These are phyloP conservation scores for Recurvomyces mirabilis DNA, from an alignment of 495 filamentous ascomycete species.

Conservation along the genomic window DNA sequence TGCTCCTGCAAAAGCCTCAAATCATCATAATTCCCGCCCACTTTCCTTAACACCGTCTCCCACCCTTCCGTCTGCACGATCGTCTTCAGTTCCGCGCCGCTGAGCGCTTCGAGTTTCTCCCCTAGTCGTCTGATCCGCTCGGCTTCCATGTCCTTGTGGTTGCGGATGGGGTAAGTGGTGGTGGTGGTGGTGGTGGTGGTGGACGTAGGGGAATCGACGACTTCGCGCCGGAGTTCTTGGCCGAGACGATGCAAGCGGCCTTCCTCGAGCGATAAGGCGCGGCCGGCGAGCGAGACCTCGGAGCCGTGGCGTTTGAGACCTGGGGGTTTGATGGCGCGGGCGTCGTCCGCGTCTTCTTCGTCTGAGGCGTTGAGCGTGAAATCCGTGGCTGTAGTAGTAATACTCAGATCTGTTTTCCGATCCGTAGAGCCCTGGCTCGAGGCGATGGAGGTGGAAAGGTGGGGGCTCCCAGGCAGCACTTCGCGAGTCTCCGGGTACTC, in stretches of 20 bases:
- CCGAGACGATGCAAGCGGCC: constrained; percentile 76
- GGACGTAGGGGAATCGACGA: constrained; percentile 26
- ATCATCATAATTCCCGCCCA: constrained; percentile 30
- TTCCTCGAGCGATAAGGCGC: constrained; percentile 76
- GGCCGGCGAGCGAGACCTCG: constrained; percentile 67
- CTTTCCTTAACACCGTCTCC: constrained; percentile 22
- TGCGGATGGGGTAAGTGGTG: too few species aligned
- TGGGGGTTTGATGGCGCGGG: neutral
- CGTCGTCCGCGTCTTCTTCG: constrained; percentile 22
- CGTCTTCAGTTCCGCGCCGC: constrained; percentile 26
- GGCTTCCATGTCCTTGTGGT: too few species aligned
- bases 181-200: constrained; percentile 1
- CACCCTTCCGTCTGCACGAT: constrained; percentile 20
- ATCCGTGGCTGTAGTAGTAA: constrained; percentile 9
- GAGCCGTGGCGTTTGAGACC: constrained; percentile 58
- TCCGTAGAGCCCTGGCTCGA: constrained; percentile 33
- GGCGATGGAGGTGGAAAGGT: constrained; percentile 21
- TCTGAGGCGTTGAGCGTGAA: constrained; percentile 14
- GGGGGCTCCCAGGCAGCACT: constrained; percentile 15
- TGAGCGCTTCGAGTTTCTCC: constrained; percentile 19
- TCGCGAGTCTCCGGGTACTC: constrained; percentile 86
- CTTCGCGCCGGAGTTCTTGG: constrained; percentile 64
- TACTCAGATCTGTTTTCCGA: constrained; percentile 22
- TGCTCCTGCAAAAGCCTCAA: constrained; percentile 23
- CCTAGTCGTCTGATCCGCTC: constrained; percentile 17